Evolutionary conservation across 2,329 filamentous ascomycete genomes (phyloP), one percentile per base, ranked within the genome.

Genomic region (Paraphoma chrysanthemicola): DNA sequence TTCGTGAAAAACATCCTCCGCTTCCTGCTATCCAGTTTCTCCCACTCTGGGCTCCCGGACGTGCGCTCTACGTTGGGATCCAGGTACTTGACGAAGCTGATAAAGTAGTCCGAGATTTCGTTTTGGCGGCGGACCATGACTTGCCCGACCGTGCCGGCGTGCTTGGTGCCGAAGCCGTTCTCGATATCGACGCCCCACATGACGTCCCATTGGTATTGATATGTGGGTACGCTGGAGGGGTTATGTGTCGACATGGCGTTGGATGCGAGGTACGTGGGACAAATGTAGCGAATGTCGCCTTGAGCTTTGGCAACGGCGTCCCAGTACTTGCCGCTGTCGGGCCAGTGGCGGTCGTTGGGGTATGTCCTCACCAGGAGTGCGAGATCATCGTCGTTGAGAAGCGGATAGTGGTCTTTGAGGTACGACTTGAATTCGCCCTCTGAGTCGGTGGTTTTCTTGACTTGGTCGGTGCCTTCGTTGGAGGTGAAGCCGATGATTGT

Each of bases 341-440:
- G 71, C 70, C 70, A 73, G 54, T 74, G 70, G 30, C 62, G 59
- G 47, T 74, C 71, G 48, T 74, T 74, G n/a, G 70, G 70, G 45
- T 72, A 74, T 9, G 62, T 69, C 2, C 62, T 57, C 2, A 51
- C 64, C 17, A 74, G 63, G 2, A 64, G 56, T 30, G 62, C 54
- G 29, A 83, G 79, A 42, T 81, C 82, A 54, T 83, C 82, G 65
- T 85, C 83, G 3, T 84, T 77, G 2, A 86, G 78, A 0, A 85
- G 72, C 4, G 85, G 78, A 36, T 82, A 74, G 57, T 74, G 71
- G 50, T 74, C 70, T 53, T 69, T 68, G 33, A 74, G 60, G 57
- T 74, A 74, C 44, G 60, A 58, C 49, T 70, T 73, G 54, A 74
- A 70, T 12, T 71, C 71, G 73, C 74, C 51, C 76, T 81, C 38